These are phyloP conservation scores for Ophiostoma piceae DNA, from an alignment of 2,329 filamentous ascomycete genomes.

Conservation along the genomic window DNA sequence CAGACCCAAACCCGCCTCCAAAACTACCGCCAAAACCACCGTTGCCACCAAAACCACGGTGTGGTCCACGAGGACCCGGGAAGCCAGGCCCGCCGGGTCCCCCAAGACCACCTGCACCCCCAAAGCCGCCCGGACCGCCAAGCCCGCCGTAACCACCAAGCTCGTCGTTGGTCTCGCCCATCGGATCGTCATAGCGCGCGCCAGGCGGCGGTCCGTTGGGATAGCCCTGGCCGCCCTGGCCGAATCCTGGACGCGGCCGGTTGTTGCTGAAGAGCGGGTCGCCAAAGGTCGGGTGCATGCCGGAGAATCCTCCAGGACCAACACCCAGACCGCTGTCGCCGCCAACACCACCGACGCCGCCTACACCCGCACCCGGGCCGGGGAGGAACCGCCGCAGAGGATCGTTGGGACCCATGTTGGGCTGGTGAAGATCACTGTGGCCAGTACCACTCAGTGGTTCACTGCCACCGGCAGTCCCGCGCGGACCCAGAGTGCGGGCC, in stretches of 20 bases:
- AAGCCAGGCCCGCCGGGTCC: neutral
- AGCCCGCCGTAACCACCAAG: constrained; percentile 48
- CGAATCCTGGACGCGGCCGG: constrained; percentile 31
- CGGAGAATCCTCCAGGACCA: constrained; percentile 52
- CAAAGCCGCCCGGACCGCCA: constrained; percentile 34
- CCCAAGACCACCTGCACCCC: neutral
- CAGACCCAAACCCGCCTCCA: constrained; percentile 31
- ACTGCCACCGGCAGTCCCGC: constrained; percentile 25
- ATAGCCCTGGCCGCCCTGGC: constrained; percentile 43
- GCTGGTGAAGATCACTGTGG: constrained; percentile 81
- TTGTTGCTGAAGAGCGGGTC: constrained; percentile 73
- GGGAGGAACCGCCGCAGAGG: constrained; percentile 66
- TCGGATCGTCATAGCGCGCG: constrained; percentile 88
- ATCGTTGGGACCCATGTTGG: constrained; percentile 78
- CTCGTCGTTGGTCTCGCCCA: constrained; percentile 43
- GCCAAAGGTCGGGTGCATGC: constrained; percentile 96
- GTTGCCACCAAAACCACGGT: constrained; percentile 33
- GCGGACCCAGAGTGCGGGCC: constrained; percentile 47
- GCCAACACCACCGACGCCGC: constrained; percentile 35
- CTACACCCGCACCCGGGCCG: constrained; percentile 44
- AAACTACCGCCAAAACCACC: constrained; percentile 36
- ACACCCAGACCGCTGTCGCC: constrained; percentile 40
- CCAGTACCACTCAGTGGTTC: constrained; percentile 55
- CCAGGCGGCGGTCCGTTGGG: constrained; percentile 73
- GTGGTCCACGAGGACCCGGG: neutral